Evolutionary conservation across 139 green algal genomes (phyloP).

Genomic region (Coccomyxa sp.): DNA sequence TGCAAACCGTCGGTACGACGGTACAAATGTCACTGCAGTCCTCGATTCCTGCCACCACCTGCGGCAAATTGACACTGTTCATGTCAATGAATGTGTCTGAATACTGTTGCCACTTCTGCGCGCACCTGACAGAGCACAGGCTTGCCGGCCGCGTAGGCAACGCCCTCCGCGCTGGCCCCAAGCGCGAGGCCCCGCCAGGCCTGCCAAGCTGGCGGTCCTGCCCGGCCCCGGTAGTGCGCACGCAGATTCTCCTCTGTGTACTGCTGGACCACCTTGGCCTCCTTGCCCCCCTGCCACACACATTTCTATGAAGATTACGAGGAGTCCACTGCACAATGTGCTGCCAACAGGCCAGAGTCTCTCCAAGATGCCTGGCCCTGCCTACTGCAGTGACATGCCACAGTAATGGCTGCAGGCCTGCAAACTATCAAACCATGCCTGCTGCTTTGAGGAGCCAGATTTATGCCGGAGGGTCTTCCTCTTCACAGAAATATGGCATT

Average conservation of each 20-base stretch:
- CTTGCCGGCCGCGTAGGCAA: constrained; percentile 1
- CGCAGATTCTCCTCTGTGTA: constrained; percentile 4
- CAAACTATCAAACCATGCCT: background rate
- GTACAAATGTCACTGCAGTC: background rate
- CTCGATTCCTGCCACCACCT: background rate
- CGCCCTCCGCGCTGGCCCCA: constrained; percentile 15
- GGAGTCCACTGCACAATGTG: background rate
- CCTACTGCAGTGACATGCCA: background rate
- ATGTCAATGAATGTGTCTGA: background rate
- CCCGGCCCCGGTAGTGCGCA: background rate
- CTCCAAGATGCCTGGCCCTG: background rate
- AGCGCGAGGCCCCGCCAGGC: constrained; percentile 10
- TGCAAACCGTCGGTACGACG: background rate
- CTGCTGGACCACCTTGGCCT: constrained; percentile 4
- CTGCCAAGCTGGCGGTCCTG: background rate
- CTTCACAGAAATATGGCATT: too few species aligned
- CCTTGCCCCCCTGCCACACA: background rate
- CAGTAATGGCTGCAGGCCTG: too few species aligned
- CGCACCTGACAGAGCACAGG: background rate
- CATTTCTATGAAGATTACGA: background rate
- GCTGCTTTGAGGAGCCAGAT: background rate
- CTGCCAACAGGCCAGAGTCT: background rate
- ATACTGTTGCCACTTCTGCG: too few species aligned
- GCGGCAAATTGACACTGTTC: background rate
- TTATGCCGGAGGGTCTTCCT: background rate